Conservation (phyloP, 1,139 yeast genomes). For the Zygosaccharomyces pseudobailii region DNA sequence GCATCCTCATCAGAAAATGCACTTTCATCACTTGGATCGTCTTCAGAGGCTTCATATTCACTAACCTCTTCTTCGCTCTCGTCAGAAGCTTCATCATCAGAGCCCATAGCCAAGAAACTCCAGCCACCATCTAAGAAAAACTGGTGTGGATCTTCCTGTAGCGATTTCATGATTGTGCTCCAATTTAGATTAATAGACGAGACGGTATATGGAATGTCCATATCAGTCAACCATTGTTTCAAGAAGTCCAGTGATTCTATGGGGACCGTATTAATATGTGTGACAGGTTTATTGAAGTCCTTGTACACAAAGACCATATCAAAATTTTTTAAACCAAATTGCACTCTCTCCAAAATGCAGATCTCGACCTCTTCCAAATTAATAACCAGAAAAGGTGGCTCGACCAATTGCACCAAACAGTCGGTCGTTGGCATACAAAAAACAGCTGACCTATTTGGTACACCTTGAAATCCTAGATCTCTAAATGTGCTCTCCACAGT, state of each 20-base stretch:
- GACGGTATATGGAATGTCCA: slow-evolving; percentile 90
- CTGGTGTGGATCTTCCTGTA: slow-evolving; percentile 87
- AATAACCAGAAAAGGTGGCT: slow-evolving; percentile 90
- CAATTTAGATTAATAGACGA: slow-evolving; percentile 96
- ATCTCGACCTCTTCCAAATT: slow-evolving; percentile 89
- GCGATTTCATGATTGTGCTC: slow-evolving; percentile 93
- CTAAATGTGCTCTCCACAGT: slow-evolving; percentile 94
- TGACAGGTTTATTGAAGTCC: slow-evolving; percentile 81
- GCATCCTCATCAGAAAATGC: slow-evolving; percentile 50
- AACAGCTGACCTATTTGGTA: slow-evolving; percentile 91
- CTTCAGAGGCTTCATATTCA: slow-evolving; percentile 43
- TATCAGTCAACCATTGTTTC: slow-evolving; percentile 94
- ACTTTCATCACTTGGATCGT: slow-evolving; percentile 72
- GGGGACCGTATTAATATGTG: slow-evolving; percentile 91
- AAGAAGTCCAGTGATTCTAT: slow-evolving; percentile 88
- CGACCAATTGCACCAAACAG: slow-evolving; percentile 88
- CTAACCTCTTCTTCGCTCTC: slow-evolving; percentile 47
- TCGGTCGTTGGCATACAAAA: slow-evolving; percentile 97
- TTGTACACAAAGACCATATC: slow-evolving; percentile 93
- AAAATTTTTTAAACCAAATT: slow-evolving; percentile 92
- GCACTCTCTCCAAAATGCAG: slow-evolving; percentile 95
- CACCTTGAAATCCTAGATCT: slow-evolving; percentile 96
- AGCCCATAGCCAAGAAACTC: slow-evolving; percentile 77
- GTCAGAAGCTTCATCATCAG: slow-evolving; percentile 59
- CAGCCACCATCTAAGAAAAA: slow-evolving; percentile 95